Evolutionary conservation across 495 filamentous ascomycete species (phyloP).

Genomic region (Aspergillus baeticus): DNA sequence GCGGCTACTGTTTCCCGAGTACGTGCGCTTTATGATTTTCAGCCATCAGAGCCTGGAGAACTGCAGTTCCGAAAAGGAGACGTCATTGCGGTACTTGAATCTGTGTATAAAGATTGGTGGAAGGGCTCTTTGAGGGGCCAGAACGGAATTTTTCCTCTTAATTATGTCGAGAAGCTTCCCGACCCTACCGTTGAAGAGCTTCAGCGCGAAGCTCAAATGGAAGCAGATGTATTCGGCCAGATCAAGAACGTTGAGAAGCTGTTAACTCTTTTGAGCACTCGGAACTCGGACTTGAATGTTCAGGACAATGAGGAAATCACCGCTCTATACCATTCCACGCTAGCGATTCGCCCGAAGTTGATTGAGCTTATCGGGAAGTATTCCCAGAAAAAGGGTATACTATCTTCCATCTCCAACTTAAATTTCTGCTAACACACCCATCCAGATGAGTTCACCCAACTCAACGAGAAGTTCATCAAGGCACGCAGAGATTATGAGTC

Average conservation of each 20-base stretch:
- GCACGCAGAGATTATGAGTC: conserved; percentile 94
- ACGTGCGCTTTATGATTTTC: conserved; percentile 90
- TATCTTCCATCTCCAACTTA: neutral
- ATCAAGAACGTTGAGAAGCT: conserved; percentile 99
- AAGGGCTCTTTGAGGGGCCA: conserved; percentile 91
- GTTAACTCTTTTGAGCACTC: conserved; percentile 90
- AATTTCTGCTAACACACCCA: conserved; percentile 11
- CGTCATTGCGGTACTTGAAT: conserved; percentile 95
- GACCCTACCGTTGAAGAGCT: conserved; percentile 94
- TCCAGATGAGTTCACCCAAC: conserved; percentile 91
- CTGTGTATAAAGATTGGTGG: conserved; percentile 99
- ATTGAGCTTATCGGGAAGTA: conserved; percentile 99
- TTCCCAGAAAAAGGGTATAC: conserved; percentile 93
- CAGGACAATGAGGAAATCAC: conserved; percentile 94
- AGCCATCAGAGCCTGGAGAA: conserved; percentile 89
- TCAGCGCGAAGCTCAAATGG: conserved; percentile 95
- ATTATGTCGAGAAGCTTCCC: conserved; percentile 96
- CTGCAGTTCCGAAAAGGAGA: conserved; percentile 95
- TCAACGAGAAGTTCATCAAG: conserved; percentile 99
- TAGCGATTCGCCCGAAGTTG: conserved; percentile 92
- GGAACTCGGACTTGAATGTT: conserved; percentile 79
- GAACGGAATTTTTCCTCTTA: conserved; percentile 96
- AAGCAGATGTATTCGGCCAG: conserved; percentile 95
- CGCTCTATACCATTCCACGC: conserved; percentile 86
- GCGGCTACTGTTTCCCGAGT: conserved; percentile 97